These are phyloP conservation scores for Penicillium sp. DNA, from an alignment of 2,329 filamentous ascomycete species.

Conservation along the genomic window DNA sequence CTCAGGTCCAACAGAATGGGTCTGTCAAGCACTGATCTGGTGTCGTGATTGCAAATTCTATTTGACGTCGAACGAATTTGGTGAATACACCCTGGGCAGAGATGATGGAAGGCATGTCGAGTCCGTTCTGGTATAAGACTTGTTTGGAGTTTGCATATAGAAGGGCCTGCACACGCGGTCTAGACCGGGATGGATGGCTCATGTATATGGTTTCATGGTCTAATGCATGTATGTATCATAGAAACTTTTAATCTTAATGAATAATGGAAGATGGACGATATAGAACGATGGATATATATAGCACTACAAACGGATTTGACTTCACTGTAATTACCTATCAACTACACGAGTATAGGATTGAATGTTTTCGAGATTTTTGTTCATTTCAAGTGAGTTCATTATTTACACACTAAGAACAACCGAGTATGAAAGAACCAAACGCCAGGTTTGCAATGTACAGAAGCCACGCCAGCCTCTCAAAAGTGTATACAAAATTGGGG, in stretches of 20 bases:
- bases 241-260: not conserved
- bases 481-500: not conserved
- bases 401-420: constrained; percentile 8
- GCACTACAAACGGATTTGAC: not conserved
- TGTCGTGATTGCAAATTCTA: not conserved
- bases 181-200: not conserved
- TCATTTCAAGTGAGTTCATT: constrained; percentile 7
- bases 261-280: not conserved
- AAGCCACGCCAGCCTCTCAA: constrained; percentile 7
- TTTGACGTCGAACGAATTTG: not conserved
- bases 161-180: not conserved
- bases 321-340: not conserved
- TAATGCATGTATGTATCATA: not conserved
- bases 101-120: not conserved
- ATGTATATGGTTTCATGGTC: not conserved
- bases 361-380: not conserved
- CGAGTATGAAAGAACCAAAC: constrained; percentile 5
- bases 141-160: no score
- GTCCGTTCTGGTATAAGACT: not conserved
- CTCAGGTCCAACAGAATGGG: not conserved
- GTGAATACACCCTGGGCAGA: not conserved
- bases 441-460: constrained; percentile 8
- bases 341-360: not conserved
- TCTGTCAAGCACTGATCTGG: not conserved
- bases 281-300: not conserved